phyloP scores from a whole-genome alignment of 2,329 filamentous ascomycete species.

The Xylariales sp. region DNA sequence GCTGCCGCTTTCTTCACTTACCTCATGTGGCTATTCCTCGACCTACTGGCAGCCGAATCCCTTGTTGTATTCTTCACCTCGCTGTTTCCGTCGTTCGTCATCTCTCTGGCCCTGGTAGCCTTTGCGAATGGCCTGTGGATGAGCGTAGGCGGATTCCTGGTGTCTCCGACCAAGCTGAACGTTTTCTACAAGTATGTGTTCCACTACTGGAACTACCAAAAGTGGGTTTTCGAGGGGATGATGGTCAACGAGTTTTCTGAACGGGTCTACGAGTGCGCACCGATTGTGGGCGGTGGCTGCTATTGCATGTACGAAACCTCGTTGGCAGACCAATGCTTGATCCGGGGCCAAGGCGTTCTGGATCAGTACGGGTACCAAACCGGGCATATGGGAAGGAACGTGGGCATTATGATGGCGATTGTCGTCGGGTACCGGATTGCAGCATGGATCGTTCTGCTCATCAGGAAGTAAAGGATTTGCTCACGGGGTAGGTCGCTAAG shows the following conservation, averaged over 20 bases:
- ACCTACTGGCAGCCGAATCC: conserved; percentile 76
- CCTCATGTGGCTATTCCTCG: conserved; percentile 81
- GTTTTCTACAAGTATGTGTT: conserved; percentile 84
- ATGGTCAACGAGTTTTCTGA: conserved; percentile 82
- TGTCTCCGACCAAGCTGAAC: conserved; percentile 68
- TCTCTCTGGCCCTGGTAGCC: conserved; percentile 72
- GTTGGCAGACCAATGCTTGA: conserved; percentile 60
- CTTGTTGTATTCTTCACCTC: conserved; percentile 73
- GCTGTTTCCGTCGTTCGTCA: conserved; percentile 74
- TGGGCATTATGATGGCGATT: conserved; percentile 75
- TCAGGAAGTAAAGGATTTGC: conserved; percentile 23
- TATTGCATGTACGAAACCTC: conserved; percentile 68
- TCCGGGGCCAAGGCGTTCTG: conserved; percentile 67
- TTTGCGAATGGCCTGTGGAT: conserved; percentile 91
- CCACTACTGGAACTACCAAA: conserved; percentile 33
- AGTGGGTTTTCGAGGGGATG: conserved; percentile 85
- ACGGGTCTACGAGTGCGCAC: conserved; percentile 58
- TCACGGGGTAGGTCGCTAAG: no score
- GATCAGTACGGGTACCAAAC: conserved; percentile 64
- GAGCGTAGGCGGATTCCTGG: conserved; percentile 79
- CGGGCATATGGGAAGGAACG: conserved; percentile 61
- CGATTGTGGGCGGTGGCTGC: conserved; percentile 36
- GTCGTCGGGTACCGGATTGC: conserved; percentile 68
- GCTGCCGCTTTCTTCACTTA: conserved; percentile 68
- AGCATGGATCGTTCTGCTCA: conserved; percentile 57